Percentiles rank a stretch among this genome's conserved stretches.
phyloP scores from a whole-genome alignment of 2,329 filamentous ascomycete species.

The Colletotrichum nymphaeae region DNA sequence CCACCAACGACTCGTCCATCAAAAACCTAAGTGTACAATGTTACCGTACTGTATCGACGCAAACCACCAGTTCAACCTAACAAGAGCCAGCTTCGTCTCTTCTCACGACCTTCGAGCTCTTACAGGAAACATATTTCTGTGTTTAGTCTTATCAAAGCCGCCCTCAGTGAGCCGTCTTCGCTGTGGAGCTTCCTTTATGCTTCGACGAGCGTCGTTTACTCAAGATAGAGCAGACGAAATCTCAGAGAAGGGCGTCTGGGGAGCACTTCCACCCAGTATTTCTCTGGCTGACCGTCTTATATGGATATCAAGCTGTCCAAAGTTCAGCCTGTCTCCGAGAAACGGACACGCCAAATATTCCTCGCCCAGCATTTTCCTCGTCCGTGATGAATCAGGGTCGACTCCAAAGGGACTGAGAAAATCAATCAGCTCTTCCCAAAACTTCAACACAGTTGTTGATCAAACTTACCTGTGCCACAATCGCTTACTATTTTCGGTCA shows the following conservation, averaged over 20 bases:
- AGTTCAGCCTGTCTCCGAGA: not conserved
- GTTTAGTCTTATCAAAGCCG: not conserved
- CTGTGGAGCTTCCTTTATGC: not conserved
- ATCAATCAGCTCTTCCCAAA: not conserved
- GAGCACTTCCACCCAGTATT: no score
- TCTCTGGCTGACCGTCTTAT: not conserved
- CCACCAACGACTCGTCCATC: not conserved
- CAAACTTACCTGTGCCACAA: not conserved
- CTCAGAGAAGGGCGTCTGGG: not conserved
- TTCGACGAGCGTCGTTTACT: not conserved
- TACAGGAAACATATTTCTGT: not conserved
- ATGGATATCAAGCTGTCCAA: not conserved
- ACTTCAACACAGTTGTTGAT: not conserved
- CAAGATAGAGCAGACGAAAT: not conserved
- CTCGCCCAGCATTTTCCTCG: not conserved
- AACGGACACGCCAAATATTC: not conserved
- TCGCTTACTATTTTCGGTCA: not conserved
- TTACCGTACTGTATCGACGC: not conserved
- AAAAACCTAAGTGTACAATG: not conserved
- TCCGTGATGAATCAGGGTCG: not conserved
- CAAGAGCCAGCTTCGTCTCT: not conserved
- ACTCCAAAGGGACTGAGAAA: not conserved
- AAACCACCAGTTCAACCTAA: not conserved
- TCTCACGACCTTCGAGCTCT: not conserved
- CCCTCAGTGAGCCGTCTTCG: not conserved